Percentiles rank a stretch among this genome's conserved stretches.
Evolutionary conservation across 1,284 basidiomycete genomes (phyloP).

Genomic region (Fomitopsis betulina): DNA sequence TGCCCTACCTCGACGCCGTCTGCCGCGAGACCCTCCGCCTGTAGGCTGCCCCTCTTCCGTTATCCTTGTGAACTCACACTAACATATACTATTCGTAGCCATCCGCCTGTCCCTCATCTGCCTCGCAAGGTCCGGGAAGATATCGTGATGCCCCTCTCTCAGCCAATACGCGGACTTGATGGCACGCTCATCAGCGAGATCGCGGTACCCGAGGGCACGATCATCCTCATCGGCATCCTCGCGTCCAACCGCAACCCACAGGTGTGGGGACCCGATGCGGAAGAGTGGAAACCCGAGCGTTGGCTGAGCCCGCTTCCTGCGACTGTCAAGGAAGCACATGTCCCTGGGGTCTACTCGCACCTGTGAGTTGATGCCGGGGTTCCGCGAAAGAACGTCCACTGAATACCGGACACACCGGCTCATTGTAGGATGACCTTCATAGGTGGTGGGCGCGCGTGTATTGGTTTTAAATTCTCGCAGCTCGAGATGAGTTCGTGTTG

Average conservation of each 20-base stretch:
- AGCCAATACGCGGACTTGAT: constrained; percentile 16
- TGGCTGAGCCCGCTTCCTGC: constrained; percentile 21
- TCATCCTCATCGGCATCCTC: constrained; percentile 41
- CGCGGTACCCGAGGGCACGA: constrained; percentile 39
- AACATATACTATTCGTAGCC: neutral
- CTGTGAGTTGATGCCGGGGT: neutral
- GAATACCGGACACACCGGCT: too few species aligned
- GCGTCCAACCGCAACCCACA: constrained; percentile 39
- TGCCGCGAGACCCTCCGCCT: constrained; percentile 12
- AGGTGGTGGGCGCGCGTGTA: constrained; percentile 28
- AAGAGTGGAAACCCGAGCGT: constrained; percentile 39
- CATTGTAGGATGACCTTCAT: constrained; percentile 28
- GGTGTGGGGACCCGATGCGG: constrained; percentile 53
- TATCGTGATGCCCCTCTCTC: constrained; percentile 29
- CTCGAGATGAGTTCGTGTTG: constrained; percentile 13
- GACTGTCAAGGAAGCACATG: constrained; percentile 11
- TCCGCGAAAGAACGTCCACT: constrained; percentile 1
- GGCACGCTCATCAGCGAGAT: constrained; percentile 35
- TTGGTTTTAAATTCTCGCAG: constrained; percentile 19
- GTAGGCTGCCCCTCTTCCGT: neutral
- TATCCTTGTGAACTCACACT: neutral
- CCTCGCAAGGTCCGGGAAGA: constrained; percentile 29
- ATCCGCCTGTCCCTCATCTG: constrained; percentile 2
- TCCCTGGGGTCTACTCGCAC: constrained; percentile 24
- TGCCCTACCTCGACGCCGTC: constrained; percentile 13